Evolutionary conservation across 306 rosid genomes (phyloP).

Genomic region (Vigna nakashimae): DNA sequence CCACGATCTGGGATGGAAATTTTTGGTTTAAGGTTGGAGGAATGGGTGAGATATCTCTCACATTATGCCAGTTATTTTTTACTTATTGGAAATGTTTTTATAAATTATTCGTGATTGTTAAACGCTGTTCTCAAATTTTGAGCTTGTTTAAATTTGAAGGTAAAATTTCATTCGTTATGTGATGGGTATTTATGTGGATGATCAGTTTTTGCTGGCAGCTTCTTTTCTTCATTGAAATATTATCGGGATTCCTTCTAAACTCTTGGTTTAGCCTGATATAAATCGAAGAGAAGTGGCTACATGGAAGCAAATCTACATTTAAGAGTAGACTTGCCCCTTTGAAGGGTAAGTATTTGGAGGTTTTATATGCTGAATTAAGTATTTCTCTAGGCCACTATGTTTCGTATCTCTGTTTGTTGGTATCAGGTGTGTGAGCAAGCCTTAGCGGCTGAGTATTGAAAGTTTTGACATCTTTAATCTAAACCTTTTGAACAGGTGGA

Average conservation of each 20-base stretch:
- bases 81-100: neutral
- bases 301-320: neutral
- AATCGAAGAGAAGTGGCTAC: neutral
- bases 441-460: neutral
- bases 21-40: neutral
- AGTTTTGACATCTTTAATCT: neutral
- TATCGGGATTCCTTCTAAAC: neutral
- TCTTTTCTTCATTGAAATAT: neutral
- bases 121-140: neutral
- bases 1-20: neutral
- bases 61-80: neutral
- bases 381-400: too few species aligned
- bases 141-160: neutral
- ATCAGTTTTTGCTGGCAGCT: neutral
- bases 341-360: neutral
- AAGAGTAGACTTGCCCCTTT: neutral
- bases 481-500: neutral
- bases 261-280: neutral
- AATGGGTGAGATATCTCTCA: neutral
- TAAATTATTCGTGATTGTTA: neutral
- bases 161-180: neutral
- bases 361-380: neutral
- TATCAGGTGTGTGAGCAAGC: neutral
- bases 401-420: neutral
- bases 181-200: neutral